These are phyloP conservation scores for Decorospora gaudefroyi DNA, from an alignment of 2,329 filamentous ascomycete species.

Conservation along the genomic window DNA sequence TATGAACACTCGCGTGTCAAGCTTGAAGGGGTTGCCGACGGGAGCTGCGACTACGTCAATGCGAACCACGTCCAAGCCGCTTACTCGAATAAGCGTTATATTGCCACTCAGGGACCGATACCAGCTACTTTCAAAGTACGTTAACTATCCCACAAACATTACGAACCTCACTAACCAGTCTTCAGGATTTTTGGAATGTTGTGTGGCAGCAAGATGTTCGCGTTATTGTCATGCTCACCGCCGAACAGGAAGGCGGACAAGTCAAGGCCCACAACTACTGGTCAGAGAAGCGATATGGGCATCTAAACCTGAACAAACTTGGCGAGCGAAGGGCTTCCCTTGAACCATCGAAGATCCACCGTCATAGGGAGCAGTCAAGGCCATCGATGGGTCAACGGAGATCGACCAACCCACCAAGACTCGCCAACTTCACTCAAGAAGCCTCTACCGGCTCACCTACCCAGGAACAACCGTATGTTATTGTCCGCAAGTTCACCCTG, in stretches of 20 bases:
- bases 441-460: slow-evolving; percentile 31
- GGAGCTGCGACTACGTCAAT: slow-evolving; percentile 91
- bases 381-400: slow-evolving; percentile 43
- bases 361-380: slow-evolving; percentile 45
- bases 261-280: slow-evolving; percentile 96
- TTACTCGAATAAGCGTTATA: slow-evolving; percentile 87
- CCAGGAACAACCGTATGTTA: slow-evolving; percentile 72
- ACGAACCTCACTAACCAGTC: slow-evolving; percentile 21
- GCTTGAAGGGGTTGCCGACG: slow-evolving; percentile 67
- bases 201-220: slow-evolving; percentile 96
- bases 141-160: slow-evolving; percentile 11
- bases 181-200: slow-evolving; percentile 94
- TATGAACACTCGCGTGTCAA: slow-evolving; percentile 92
- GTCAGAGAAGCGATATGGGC: slow-evolving; percentile 77
- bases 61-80: slow-evolving; percentile 82
- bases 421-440: slow-evolving; percentile 37
- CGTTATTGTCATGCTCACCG: slow-evolving; percentile 94
- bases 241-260: slow-evolving; percentile 89
- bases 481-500: slow-evolving; percentile 84
- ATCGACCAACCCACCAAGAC: slow-evolving; percentile 41
- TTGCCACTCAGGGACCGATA: slow-evolving; percentile 91
- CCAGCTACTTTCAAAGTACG: slow-evolving; percentile 88
- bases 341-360: slow-evolving; percentile 62
- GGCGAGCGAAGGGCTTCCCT: slow-evolving; percentile 83
- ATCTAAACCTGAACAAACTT: slow-evolving; percentile 72